Conservation (phyloP, 176 grass and related monocot species). For the Juncus inflexus region DNA sequence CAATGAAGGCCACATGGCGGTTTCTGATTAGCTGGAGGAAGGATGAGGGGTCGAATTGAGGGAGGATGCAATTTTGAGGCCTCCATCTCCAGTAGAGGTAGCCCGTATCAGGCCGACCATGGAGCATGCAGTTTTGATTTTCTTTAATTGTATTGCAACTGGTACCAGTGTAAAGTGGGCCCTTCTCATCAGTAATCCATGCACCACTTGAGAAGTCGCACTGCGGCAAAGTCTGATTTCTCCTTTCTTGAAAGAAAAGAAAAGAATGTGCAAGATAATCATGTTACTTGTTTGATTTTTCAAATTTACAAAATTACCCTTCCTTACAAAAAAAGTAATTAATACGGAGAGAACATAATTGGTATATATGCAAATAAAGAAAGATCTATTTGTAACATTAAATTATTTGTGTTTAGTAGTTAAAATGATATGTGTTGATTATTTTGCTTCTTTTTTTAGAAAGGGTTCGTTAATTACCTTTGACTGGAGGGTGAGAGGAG, state of each 20-base stretch:
- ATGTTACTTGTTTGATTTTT: not conserved
- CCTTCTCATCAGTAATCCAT: constrained; percentile 50
- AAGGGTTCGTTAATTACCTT: constrained; percentile 1
- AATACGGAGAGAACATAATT: no score
- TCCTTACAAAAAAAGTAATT: no score
- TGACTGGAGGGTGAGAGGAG: not conserved
- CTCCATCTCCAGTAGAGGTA: constrained; percentile 80
- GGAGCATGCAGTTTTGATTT: constrained; percentile 83
- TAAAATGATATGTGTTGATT: not conserved
- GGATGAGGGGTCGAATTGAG: constrained; percentile 45
- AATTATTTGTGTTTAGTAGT: not conserved
- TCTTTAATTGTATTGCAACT: constrained; percentile 74
- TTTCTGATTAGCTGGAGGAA: constrained; percentile 49
- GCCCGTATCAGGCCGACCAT: constrained; percentile 70
- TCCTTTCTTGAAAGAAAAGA: constrained; percentile 21
- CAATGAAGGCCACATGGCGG: constrained; percentile 69
- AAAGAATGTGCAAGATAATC: not conserved
- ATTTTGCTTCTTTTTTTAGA: not conserved
- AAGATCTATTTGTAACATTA: no score
- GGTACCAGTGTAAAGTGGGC: constrained; percentile 50
- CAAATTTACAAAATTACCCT: not conserved
- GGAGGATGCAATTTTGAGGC: constrained; percentile 48
- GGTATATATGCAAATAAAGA: no score
- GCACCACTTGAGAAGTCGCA: constrained; percentile 65
- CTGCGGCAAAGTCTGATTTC: not conserved